phyloP scores from a whole-genome alignment of 176 grass and related monocot species.

The Ampelocalamus luodianensis region DNA sequence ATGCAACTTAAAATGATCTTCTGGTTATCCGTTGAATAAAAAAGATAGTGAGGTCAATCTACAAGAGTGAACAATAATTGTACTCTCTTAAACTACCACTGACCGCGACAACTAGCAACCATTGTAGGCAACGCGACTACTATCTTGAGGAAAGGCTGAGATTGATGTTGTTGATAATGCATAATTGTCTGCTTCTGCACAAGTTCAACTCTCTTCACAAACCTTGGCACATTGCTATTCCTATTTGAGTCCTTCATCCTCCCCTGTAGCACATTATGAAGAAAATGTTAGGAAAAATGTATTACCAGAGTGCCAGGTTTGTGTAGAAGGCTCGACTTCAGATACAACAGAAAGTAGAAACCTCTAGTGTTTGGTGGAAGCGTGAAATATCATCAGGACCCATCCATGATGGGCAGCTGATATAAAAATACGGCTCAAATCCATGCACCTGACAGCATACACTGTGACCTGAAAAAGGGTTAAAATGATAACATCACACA shows the following conservation, averaged over 20 bases:
- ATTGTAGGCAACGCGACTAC: slow-evolving; percentile 89
- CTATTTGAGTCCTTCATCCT: slow-evolving; percentile 99
- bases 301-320: slow-evolving; percentile 16
- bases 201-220: slow-evolving; percentile 86
- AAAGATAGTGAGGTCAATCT: neutral
- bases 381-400: slow-evolving; percentile 87
- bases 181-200: slow-evolving; percentile 97
- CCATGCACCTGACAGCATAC: slow-evolving; percentile 95
- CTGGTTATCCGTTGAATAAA: slow-evolving; percentile 21
- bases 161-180: slow-evolving; percentile 82
- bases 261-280: slow-evolving; percentile 56
- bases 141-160: slow-evolving; percentile 94
- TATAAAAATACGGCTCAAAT: slow-evolving; percentile 97
- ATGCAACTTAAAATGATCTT: slow-evolving; percentile 29
- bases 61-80: neutral
- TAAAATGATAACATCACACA: slow-evolving; percentile 32
- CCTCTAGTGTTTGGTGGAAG: slow-evolving; percentile 88
- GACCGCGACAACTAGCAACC: slow-evolving; percentile 95
- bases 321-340: neutral
- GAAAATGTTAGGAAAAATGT: slow-evolving; percentile 46
- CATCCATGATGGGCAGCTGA: slow-evolving; percentile 78
- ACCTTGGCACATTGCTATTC: slow-evolving; percentile 84
- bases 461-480: slow-evolving; percentile 69
- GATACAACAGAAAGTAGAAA: slow-evolving; percentile 41
- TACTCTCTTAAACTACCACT: slow-evolving; percentile 36